These are phyloP conservation scores for Petunia axillaris DNA, from an alignment of 257 asterid genomes.

Conservation along the genomic window DNA sequence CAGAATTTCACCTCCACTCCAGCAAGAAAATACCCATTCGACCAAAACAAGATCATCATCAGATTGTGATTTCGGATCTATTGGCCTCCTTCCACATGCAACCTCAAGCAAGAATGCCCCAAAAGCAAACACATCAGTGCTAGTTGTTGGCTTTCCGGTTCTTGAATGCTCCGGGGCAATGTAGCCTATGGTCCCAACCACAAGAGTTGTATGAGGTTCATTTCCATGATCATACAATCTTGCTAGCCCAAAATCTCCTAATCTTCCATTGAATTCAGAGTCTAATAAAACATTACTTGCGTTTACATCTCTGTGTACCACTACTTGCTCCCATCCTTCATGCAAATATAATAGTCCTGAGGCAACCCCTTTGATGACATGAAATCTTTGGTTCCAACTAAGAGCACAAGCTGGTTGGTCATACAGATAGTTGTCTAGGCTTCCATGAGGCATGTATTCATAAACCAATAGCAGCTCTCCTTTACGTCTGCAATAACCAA, in stretches of 20 bases:
- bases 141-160: constrained; percentile 31
- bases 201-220: constrained; percentile 25
- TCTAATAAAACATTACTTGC: constrained; percentile 37
- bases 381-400: constrained; percentile 34
- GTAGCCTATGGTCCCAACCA: constrained; percentile 32
- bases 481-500: constrained; percentile 34
- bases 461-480: constrained; percentile 17
- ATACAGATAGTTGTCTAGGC: constrained; percentile 33
- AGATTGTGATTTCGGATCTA: constrained; percentile 37
- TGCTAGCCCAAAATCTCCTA: too few relatives aligned
- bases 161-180: constrained; percentile 30
- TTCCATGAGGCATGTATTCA: background rate
- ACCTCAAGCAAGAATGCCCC: constrained; percentile 41
- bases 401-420: background rate
- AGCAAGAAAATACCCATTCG: constrained; percentile 51
- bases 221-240: too few relatives aligned
- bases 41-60: constrained; percentile 55
- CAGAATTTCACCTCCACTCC: constrained; percentile 47
- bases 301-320: constrained; percentile 38
- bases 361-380: constrained; percentile 38
- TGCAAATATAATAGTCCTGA: constrained; percentile 36
- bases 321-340: constrained; percentile 31
- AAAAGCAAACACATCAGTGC: constrained; percentile 32
- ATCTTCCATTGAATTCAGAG: too few relatives aligned
- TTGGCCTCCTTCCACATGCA: constrained; percentile 61